Percentiles rank a stretch among this genome's conserved stretches.
Evolutionary conservation across 2,329 filamentous ascomycete genomes (phyloP).

Genomic region (Periconia sp.): DNA sequence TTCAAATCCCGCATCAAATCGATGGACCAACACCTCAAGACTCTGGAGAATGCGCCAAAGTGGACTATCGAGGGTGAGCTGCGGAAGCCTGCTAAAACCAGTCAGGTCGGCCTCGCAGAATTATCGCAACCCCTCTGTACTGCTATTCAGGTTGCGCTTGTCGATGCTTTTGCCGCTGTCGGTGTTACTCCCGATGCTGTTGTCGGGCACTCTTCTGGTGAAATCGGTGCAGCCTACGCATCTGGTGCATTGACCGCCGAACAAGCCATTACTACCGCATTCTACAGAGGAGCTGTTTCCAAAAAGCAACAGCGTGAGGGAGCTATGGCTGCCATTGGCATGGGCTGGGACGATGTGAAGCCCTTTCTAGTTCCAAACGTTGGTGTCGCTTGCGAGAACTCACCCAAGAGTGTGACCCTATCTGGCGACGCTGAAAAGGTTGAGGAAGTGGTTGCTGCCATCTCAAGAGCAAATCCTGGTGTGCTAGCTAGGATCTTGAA

Average conservation of each 20-base stretch:
- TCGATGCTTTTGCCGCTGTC: slow-evolving; percentile 12
- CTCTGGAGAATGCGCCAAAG: background rate
- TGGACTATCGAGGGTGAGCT: slow-evolving; percentile 22
- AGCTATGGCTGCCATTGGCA: slow-evolving; percentile 10
- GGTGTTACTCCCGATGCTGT: slow-evolving; percentile 22
- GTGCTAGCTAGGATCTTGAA: slow-evolving; percentile 30
- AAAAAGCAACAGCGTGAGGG: slow-evolving; percentile 1
- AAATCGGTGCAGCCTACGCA: slow-evolving; percentile 49
- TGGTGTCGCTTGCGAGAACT: slow-evolving; percentile 35
- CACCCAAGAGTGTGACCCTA: slow-evolving; percentile 47
- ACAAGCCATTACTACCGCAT: slow-evolving; percentile 26
- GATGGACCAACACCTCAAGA: slow-evolving; percentile 11
- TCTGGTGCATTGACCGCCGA: slow-evolving; percentile 27
- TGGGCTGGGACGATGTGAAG: background rate
- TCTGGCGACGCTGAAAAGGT: slow-evolving; percentile 51
- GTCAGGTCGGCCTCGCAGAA: slow-evolving; percentile 12
- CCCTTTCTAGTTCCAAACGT: background rate
- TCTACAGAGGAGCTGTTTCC: slow-evolving; percentile 15
- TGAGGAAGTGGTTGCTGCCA: slow-evolving; percentile 19
- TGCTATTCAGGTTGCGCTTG: slow-evolving; percentile 26
- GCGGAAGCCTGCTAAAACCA: slow-evolving; percentile 4
- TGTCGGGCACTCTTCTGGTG: slow-evolving; percentile 49
- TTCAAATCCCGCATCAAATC: slow-evolving; percentile 8
- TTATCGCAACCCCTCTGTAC: slow-evolving; percentile 30
- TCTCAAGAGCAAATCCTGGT: background rate